These are phyloP conservation scores for Euphrasia confusa DNA, from an alignment of 257 asterid species.

Conservation along the genomic window DNA sequence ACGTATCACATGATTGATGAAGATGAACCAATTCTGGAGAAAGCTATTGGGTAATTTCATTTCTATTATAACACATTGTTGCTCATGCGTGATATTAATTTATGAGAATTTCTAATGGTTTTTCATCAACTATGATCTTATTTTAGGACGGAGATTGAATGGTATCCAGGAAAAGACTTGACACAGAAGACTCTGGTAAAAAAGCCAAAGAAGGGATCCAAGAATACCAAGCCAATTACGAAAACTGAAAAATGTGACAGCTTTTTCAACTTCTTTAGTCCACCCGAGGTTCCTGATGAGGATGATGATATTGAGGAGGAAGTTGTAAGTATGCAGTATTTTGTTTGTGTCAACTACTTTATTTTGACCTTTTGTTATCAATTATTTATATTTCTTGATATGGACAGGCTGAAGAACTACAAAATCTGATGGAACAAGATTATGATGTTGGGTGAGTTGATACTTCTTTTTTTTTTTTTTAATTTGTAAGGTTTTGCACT, in stretches of 20 bases:
- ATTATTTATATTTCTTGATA: neutral
- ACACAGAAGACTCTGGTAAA: constrained; percentile 70
- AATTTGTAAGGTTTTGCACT: neutral
- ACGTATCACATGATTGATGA: constrained; percentile 88
- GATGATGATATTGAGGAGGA: constrained; percentile 83
- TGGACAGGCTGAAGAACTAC: constrained; percentile 74
- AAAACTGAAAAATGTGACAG: constrained; percentile 83
- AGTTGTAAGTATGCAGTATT: constrained; percentile 45
- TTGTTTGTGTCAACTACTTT: neutral
- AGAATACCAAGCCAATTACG: constrained; percentile 61
- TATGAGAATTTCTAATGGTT: neutral
- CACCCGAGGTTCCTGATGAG: constrained; percentile 82
- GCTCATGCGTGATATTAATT: neutral
- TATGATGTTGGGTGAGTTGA: constrained; percentile 69
- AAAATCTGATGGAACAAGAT: constrained; percentile 82
- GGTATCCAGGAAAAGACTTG: constrained; percentile 77
- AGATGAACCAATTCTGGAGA: constrained; percentile 84
- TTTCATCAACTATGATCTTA: neutral
- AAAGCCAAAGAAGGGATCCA: constrained; percentile 88
- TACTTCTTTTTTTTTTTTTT: neutral
- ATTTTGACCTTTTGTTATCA: neutral
- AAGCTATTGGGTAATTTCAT: constrained; percentile 72
- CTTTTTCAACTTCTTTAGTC: constrained; percentile 88
- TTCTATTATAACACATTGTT: neutral
- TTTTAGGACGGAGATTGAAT: constrained; percentile 71